Percentiles rank a stretch among this genome's conserved stretches.
Evolutionary conservation across 2,329 filamentous ascomycete genomes (phyloP).

Genomic region (Tolypocladium endophyticum): DNA sequence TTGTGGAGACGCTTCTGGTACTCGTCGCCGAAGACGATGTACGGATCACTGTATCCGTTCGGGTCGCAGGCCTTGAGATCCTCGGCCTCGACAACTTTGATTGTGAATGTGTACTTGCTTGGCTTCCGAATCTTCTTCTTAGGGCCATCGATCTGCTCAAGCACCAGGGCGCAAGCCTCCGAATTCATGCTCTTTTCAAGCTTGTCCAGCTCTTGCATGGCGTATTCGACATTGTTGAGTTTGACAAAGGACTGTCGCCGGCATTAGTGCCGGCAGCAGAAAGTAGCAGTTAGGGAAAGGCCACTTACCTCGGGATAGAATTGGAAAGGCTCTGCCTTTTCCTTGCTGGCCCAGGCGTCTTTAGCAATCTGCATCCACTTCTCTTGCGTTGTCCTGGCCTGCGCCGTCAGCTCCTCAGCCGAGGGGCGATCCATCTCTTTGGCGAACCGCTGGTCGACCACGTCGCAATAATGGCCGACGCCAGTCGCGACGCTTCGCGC

Average conservation of each 20-base stretch:
- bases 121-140: constrained; percentile 53
- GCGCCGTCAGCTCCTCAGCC: constrained; percentile 72
- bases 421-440: constrained; percentile 90
- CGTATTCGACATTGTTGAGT: constrained; percentile 94
- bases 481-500: constrained; percentile 76
- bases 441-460: constrained; percentile 74
- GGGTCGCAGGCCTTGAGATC: constrained; percentile 97
- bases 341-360: constrained; percentile 83
- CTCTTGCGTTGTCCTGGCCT: constrained; percentile 74
- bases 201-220: constrained; percentile 82
- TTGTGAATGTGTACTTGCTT: constrained; percentile 92
- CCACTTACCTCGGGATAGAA: constrained; percentile 76
- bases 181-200: constrained; percentile 85
- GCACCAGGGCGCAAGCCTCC: constrained; percentile 75
- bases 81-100: constrained; percentile 97
- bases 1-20: constrained; percentile 95
- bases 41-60: constrained; percentile 88
- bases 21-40: constrained; percentile 92
- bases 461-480: constrained; percentile 81
- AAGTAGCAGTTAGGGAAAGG: not conserved
- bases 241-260: constrained; percentile 76
- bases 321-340: constrained; percentile 92
- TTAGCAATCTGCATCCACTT: constrained; percentile 89
- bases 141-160: constrained; percentile 64
- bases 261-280: constrained; percentile 16